A percentile compares a stretch with the other conserved stretches of the same genome.
Conservation (phyloP, 768 basidiomycete species). For the Boletus speciosus region DNA sequence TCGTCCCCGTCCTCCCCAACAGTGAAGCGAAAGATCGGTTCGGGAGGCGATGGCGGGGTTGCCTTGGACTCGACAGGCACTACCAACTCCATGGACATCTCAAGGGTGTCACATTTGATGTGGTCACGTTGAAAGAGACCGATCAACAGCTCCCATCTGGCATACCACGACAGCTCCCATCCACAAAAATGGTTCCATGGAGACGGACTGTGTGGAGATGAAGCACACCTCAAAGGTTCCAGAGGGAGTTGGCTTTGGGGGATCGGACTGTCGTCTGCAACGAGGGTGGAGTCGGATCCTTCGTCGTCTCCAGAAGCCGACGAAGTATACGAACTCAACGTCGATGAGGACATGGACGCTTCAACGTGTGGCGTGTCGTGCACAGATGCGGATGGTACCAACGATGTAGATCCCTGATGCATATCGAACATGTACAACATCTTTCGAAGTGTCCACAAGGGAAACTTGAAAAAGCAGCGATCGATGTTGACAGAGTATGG, state of each 20-base stretch:
- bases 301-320: conserved; percentile 24
- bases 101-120: conserved; percentile 10
- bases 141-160: conserved; percentile 51
- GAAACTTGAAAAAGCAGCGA: conserved; percentile 52
- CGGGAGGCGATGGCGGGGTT: background rate
- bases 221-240: conserved; percentile 1
- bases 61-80: background rate
- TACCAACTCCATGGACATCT: background rate
- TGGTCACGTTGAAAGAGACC: conserved; percentile 37
- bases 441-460: conserved; percentile 66
- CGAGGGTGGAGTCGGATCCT: conserved; percentile 56
- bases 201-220: conserved; percentile 5
- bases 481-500: conserved; percentile 56
- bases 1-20: conserved; percentile 20
- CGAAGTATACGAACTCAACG: conserved; percentile 17
- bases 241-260: background rate
- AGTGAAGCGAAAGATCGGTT: conserved; percentile 20
- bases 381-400: conserved; percentile 7
- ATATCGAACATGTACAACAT: conserved; percentile 62
- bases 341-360: conserved; percentile 19
- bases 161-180: conserved; percentile 52
- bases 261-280: conserved; percentile 41
- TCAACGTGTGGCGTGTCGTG: conserved; percentile 6
- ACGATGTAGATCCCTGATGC: conserved; percentile 29
- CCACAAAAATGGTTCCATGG: conserved; percentile 15